A percentile compares a stretch with the other conserved stretches of the same genome.
These are phyloP conservation scores for Clausena lansium DNA, from an alignment of 345 rosid species.

Conservation along the genomic window DNA sequence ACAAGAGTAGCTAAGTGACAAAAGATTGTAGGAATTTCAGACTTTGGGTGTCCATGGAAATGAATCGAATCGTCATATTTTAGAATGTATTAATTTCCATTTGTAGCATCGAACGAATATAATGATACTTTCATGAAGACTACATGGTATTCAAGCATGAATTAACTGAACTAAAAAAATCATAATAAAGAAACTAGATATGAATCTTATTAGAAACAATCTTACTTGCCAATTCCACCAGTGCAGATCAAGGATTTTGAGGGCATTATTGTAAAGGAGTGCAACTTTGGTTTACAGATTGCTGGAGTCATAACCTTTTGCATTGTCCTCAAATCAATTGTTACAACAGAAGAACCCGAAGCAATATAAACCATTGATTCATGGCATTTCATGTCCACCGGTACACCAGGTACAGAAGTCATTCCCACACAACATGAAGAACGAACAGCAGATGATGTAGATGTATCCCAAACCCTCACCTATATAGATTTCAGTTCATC, in stretches of 20 bases:
- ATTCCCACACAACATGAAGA: constrained; percentile 73
- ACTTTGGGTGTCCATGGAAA: not conserved
- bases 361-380: constrained; percentile 67
- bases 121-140: not conserved
- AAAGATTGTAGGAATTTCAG: not conserved
- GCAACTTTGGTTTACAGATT: constrained; percentile 31
- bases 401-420: constrained; percentile 45
- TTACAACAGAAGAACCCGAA: constrained; percentile 50
- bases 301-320: constrained; percentile 44
- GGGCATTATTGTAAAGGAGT: constrained; percentile 47
- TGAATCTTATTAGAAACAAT: not conserved
- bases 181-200: not conserved
- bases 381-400: constrained; percentile 54
- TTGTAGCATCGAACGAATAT: not conserved
- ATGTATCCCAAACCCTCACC: constrained; percentile 75
- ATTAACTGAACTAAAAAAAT: not conserved
- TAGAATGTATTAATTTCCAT: not conserved
- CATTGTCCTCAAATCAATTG: constrained; percentile 70
- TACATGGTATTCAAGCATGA: not conserved
- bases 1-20: no score
- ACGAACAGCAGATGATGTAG: constrained; percentile 43
- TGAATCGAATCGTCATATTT: no score
- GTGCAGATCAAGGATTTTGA: constrained; percentile 53
- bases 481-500: constrained; percentile 17
- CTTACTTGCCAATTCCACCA: constrained; percentile 59